phyloP scores from a whole-genome alignment of 805 yeast genomes.

The Saccharomycopsis selenospora region DNA sequence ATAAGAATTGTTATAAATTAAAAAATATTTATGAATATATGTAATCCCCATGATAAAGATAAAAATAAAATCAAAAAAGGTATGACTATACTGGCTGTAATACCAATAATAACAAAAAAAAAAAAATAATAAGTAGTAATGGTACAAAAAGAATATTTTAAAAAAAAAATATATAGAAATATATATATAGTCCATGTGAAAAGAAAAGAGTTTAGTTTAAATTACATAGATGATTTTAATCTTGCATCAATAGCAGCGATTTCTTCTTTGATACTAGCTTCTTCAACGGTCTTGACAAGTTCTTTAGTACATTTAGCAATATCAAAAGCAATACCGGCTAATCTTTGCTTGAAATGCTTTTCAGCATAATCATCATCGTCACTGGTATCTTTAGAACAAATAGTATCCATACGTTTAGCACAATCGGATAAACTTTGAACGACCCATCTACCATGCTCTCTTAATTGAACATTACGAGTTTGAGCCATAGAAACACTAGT shows the following conservation, averaged over 20 bases:
- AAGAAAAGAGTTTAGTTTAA: too few species aligned
- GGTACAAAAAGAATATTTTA: too few species aligned
- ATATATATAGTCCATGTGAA: too few species aligned
- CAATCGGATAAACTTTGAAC: constrained; percentile 83
- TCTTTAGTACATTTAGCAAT: constrained; percentile 95
- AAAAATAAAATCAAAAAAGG: too few species aligned
- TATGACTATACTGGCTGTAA: too few species aligned
- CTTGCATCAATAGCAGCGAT: constrained; percentile 74
- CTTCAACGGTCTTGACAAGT: constrained; percentile 91
- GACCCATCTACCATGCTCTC: constrained; percentile 89
- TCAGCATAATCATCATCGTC: constrained; percentile 67
- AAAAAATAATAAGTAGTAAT: too few species aligned
- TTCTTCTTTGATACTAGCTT: constrained; percentile 82
- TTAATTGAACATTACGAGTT: constrained; percentile 73
- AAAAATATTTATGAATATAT: too few species aligned
- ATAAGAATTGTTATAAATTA: too few species aligned
- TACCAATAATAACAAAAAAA: too few species aligned
- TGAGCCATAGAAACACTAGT: constrained; percentile 84
- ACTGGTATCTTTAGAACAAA: constrained; percentile 42
- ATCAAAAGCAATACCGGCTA: constrained; percentile 94
- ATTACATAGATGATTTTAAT: too few species aligned
- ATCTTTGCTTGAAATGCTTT: constrained; percentile 81
- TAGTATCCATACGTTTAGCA: constrained; percentile 67
- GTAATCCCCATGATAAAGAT: too few species aligned
- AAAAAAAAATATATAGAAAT: too few species aligned